A percentile compares a stretch with the other conserved stretches of the same genome.
phyloP scores from a whole-genome alignment of 1,284 basidiomycete species.

The Porodaedalea pini region DNA sequence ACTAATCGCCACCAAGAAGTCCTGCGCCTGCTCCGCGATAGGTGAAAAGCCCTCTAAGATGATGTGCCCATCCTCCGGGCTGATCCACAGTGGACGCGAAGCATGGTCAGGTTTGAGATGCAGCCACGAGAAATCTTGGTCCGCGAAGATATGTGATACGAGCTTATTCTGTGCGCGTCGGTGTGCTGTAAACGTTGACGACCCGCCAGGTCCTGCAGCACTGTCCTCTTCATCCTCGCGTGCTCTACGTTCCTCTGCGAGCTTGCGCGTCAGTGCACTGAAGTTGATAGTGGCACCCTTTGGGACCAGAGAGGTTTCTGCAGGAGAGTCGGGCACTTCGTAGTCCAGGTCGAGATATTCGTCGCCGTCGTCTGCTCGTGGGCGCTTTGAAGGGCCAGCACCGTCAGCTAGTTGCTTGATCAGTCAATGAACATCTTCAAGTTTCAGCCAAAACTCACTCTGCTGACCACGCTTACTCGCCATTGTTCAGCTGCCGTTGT shows the following conservation, averaged over 20 bases:
- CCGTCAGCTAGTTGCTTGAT: conserved; percentile 1
- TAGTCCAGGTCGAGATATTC: conserved; percentile 15
- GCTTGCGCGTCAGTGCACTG: conserved; percentile 71
- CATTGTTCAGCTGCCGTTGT: too few relatives aligned
- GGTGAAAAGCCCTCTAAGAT: conserved; percentile 96
- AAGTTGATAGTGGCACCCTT: conserved; percentile 76
- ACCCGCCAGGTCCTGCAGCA: conserved; percentile 16
- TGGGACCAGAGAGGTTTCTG: conserved; percentile 43
- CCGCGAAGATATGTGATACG: conserved; percentile 74
- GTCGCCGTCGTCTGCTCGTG: conserved; percentile 12
- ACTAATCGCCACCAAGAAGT: conserved; percentile 96
- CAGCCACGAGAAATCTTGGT: conserved; percentile 82
- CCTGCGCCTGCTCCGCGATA: conserved; percentile 97
- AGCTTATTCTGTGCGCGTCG: conserved; percentile 67
- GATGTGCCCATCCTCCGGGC: conserved; percentile 89
- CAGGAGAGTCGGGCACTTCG: conserved; percentile 8
- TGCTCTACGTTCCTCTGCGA: conserved; percentile 54
- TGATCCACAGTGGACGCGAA: conserved; percentile 91
- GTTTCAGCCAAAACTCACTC: not conserved
- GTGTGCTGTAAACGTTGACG: conserved; percentile 46
- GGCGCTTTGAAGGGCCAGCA: conserved; percentile 11
- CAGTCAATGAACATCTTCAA: not conserved
- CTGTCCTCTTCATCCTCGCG: conserved; percentile 35
- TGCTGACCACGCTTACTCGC: conserved; percentile 4
- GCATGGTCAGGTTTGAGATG: conserved; percentile 87